A percentile compares a stretch with the other conserved stretches of the same genome.
These are phyloP conservation scores for Fraxinus americana DNA, from an alignment of 257 asterid genomes.

Conservation along the genomic window DNA sequence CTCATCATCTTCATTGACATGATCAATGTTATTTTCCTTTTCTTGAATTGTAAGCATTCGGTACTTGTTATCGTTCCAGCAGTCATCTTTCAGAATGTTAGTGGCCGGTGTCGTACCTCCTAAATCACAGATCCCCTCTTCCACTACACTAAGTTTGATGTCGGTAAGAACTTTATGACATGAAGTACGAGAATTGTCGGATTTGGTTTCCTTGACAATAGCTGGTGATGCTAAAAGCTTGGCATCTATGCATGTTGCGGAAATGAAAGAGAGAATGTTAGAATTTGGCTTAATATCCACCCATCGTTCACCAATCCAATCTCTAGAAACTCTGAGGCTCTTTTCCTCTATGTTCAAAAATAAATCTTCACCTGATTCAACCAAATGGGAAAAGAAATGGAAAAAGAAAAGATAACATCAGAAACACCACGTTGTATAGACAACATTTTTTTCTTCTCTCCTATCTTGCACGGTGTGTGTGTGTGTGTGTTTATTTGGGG, in stretches of 20 bases:
- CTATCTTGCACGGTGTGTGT: background rate
- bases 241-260: conserved; percentile 48
- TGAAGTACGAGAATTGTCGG: conserved; percentile 44
- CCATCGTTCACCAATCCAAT: conserved; percentile 88
- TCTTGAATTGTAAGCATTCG: conserved; percentile 35
- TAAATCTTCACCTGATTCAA: conserved; percentile 73
- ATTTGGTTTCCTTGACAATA: conserved; percentile 44
- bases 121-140: conserved; percentile 45
- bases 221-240: conserved; percentile 56
- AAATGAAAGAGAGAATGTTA: conserved; percentile 52
- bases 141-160: conserved; percentile 47
- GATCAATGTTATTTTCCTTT: conserved; percentile 25
- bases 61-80: conserved; percentile 42
- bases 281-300: conserved; percentile 70
- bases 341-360: conserved; percentile 47
- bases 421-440: background rate
- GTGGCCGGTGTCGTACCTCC: conserved; percentile 51
- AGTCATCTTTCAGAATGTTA: conserved; percentile 48
- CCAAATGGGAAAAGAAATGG: background rate
- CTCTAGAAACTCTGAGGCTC: conserved; percentile 75
- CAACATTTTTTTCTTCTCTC: background rate
- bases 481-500: background rate
- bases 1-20: conserved; percentile 28
- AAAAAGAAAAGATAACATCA: background rate
- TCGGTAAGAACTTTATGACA: conserved; percentile 36